Evolutionary conservation across 2,329 filamentous ascomycete species (phyloP).

Genomic region (Fusarium buxicola): DNA sequence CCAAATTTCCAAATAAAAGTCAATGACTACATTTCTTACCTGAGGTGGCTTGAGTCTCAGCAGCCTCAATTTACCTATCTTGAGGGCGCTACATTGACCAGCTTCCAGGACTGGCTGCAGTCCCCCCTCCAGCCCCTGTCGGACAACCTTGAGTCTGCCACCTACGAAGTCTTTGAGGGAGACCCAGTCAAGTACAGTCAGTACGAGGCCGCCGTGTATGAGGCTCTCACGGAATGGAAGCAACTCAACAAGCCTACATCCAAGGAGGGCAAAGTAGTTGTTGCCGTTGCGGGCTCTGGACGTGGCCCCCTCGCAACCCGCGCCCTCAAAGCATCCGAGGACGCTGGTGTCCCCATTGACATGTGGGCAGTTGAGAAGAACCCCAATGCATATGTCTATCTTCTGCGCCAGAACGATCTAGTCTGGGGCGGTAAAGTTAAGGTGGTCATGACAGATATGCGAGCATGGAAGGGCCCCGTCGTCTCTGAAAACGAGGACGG

Average conservation of each 20-base stretch:
- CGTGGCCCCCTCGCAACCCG: slow-evolving; percentile 92
- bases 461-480: slow-evolving; percentile 88
- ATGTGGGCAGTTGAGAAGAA: slow-evolving; percentile 98
- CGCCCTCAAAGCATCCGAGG: slow-evolving; percentile 82
- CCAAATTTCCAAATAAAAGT: slow-evolving; percentile 42
- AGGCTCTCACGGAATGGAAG: slow-evolving; percentile 85
- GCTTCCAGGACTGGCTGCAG: slow-evolving; percentile 93
- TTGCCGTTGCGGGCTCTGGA: slow-evolving; percentile 93
- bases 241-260: slow-evolving; percentile 78
- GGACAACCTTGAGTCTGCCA: slow-evolving; percentile 96
- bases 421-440: slow-evolving; percentile 86
- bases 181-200: slow-evolving; percentile 98
- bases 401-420: slow-evolving; percentile 85
- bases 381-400: slow-evolving; percentile 93
- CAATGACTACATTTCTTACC: slow-evolving; percentile 75
- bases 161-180: slow-evolving; percentile 98
- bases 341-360: slow-evolving; percentile 81
- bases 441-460: slow-evolving; percentile 96
- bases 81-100: slow-evolving; percentile 64
- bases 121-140: slow-evolving; percentile 93
- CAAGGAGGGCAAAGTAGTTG: slow-evolving; percentile 76
- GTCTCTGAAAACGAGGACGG: slow-evolving; percentile 57
- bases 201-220: slow-evolving; percentile 87
- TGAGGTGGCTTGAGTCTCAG: slow-evolving; percentile 84
- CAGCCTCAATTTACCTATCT: slow-evolving; percentile 72